Base-by-base conservation (phyloP, 805 yeast species). In the Lipomyces anomalus region DNA sequence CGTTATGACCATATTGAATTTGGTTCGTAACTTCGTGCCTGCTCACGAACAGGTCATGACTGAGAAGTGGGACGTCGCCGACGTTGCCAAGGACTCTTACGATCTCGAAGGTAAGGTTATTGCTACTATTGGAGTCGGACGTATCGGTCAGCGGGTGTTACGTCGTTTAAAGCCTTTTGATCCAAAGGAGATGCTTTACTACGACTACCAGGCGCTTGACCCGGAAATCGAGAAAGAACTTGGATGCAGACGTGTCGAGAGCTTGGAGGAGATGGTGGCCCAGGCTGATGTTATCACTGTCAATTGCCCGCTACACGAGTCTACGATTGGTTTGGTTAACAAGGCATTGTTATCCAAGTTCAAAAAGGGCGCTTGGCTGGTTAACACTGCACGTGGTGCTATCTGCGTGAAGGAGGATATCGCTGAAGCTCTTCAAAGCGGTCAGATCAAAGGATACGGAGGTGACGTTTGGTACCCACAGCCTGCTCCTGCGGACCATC, bases 381-480 rank as follows among this genome's bases (percentile, higher is more conserved):
- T 82, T 44, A 80, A 82, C 71, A 82, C 89, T 41, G 89, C 89
- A 18, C 75, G 90, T 62, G 92, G 92, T 50, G 90, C 89, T 35
- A 84, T 84, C 57, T 74, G 83, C 62, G 79, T 73, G 46, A 81
- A 76, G 40, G 73, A 82, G 59, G 92, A 80, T 56, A 83, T 84
- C 52, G 88, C 86, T 0, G 88, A 72, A 11, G 90, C 90, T 1
- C 74, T 84, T 33, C 61, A 70, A 44, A 67, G 77, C 32, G 92
- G 92, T 40, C 80, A 80, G 57, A 62, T 84, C 40, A 71, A 81
- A 58, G 90, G 89, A 42, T 84, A 83, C 61, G 92, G 89, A 58
- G 92, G 90, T 57, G 92, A 84, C 65, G 92, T 84, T 42, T 83
- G 90, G 87, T 74, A 60, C 69, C 82, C 81, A n/a, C 94, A 84